A percentile compares a stretch with the other conserved stretches of the same genome.
Conservation (phyloP, 2,329 filamentous ascomycete species). For the Neocucurbitaria cava region DNA sequence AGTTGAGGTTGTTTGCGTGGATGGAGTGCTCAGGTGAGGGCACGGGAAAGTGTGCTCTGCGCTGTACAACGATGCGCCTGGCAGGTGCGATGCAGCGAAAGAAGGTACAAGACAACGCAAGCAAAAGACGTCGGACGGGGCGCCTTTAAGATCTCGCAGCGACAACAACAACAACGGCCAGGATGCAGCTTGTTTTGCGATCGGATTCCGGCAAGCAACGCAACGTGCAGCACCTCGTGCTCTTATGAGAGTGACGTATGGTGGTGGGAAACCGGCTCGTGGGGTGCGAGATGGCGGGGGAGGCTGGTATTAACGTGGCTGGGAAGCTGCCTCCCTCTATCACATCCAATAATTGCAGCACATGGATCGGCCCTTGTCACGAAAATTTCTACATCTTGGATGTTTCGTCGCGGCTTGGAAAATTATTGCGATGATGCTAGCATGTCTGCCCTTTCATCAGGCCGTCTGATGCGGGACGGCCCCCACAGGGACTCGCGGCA, state of each 20-base stretch:
- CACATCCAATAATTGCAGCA: constrained; percentile 13
- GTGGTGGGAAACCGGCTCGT: constrained; percentile 22
- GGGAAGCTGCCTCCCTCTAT: constrained; percentile 22
- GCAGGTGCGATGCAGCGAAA: constrained; percentile 14
- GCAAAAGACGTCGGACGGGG: constrained; percentile 14
- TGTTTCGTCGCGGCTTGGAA: background rate
- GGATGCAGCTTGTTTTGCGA: constrained; percentile 21
- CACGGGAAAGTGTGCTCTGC: constrained; percentile 7
- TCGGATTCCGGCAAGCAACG: constrained; percentile 16
- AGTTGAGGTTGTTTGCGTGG: constrained; percentile 11
- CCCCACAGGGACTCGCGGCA: constrained; percentile 4
- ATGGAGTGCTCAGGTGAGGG: constrained; percentile 13
- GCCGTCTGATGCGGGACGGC: background rate
- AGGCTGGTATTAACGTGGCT: constrained; percentile 32
- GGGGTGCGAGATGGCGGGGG: constrained; percentile 29
- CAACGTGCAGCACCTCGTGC: constrained; percentile 9
- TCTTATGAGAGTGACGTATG: constrained; percentile 31
- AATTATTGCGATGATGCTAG: no score
- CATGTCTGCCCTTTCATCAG: background rate
- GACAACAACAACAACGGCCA: constrained; percentile 11
- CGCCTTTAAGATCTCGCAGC: constrained; percentile 20
- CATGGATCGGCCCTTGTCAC: background rate
- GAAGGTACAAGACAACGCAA: constrained; percentile 16
- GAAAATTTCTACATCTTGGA: background rate
- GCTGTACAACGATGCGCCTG: constrained; percentile 7